Evolutionary conservation across 208 protist species (phyloP), one percentile per base, ranked within the genome.

Genomic region (Leishmania amazonensis): DNA sequence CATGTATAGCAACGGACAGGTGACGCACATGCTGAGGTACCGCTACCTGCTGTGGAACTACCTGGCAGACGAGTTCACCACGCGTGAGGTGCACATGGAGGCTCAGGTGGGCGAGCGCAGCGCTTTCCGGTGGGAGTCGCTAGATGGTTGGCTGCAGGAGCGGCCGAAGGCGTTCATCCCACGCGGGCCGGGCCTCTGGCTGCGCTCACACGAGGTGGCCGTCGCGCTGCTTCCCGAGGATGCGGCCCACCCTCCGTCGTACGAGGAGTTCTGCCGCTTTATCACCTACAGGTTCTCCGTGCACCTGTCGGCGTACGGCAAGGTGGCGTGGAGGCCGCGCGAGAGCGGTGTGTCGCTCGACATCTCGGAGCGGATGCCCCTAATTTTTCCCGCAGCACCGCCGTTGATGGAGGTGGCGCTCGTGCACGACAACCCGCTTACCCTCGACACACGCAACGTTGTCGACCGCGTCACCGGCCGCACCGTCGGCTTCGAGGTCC

Each of bases 21-120:
- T 91, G 68, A 93, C 88, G 35, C 92, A 91, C 83, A 89, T 93
- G 80, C 79, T 96, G 35, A 87, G 84, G 40, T 92, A 96, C 85
- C 85, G 83, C 5, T 97, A 94, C 79, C 60, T 90, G 49, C 82
- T 97, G 49, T 94, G 92, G 87, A 97, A 97, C 81, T 96, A 95
- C 81, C 83, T 96, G 49, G 81, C 78, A 24, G 85, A 84, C 76
- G 75, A 77, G 31, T 96, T 97, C 72, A 79, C 81, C 72, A 54
- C 75, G 28, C 88, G 91, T 19, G 84, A 87, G 83, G 72, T 95
- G 68, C 83, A 90, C 80, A 85, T 96, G 86, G 89, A 93, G 74
- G 87, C 86, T 28, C 90, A 93, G 60, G 89, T 96, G 58, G 91
- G 90, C 74, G 91, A 92, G 78, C 85, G 88, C 72, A 85, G 86